These are phyloP conservation scores for Fragilaria crotonensis DNA, from an alignment of 108 stramenopile genomes.

Conservation along the genomic window DNA sequence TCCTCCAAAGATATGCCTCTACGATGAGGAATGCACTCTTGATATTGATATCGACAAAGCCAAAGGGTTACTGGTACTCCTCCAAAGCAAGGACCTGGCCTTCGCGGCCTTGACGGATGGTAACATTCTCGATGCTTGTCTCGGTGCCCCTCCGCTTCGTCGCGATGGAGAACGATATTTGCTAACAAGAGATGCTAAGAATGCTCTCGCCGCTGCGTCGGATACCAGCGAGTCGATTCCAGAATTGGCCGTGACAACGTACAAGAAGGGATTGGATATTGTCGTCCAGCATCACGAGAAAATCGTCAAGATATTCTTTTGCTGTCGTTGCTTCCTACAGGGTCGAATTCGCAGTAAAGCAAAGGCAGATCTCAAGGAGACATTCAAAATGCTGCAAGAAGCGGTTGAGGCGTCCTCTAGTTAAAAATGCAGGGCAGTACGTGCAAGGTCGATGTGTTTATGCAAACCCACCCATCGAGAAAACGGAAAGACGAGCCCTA, in stretches of 20 bases:
- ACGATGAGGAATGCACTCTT: constrained; percentile 6
- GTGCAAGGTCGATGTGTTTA: too few relatives aligned
- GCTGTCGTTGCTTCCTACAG: constrained; percentile 22
- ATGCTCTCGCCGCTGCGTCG: constrained; percentile 20
- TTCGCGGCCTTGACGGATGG: constrained; percentile 52
- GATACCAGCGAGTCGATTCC: constrained; percentile 20
- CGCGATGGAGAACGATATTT: constrained; percentile 3
- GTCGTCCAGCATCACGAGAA: constrained; percentile 19
- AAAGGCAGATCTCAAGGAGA: not conserved
- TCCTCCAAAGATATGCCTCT: not conserved
- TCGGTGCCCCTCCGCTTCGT: constrained; percentile 27
- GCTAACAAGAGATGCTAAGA: constrained; percentile 13
- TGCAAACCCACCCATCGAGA: too few relatives aligned
- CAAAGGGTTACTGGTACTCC: constrained; percentile 7
- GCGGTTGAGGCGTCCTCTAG: constrained; percentile 2
- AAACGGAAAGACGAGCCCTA: too few relatives aligned
- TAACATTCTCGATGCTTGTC: constrained; percentile 56
- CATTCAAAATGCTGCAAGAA: constrained; percentile 5
- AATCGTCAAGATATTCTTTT: constrained; percentile 20
- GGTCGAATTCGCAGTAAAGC: constrained; percentile 12
- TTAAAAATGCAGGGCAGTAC: too few relatives aligned
- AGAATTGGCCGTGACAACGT: constrained; percentile 29
- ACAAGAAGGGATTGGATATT: constrained; percentile 23
- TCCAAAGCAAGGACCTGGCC: constrained; percentile 10
- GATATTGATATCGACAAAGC: constrained; percentile 8